Evolutionary conservation across 169 alveolate species (phyloP), one percentile per base, ranked within the genome.

Genomic region (Babesia divergens): DNA sequence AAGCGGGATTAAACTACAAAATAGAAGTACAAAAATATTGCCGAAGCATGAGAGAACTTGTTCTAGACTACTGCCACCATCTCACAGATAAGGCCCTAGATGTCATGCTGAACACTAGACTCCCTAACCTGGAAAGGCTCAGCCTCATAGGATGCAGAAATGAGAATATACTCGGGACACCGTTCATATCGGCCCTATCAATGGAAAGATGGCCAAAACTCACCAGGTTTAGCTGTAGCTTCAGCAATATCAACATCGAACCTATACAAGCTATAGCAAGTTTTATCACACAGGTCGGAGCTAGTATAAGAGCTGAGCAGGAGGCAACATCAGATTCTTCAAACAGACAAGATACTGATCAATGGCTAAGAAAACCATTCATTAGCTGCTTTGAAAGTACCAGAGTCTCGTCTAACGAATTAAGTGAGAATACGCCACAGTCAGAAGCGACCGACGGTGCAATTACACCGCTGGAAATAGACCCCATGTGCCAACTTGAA

Each of bases 71-170:
- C 75, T 90, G 96, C 84, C 84, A 89, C 69, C 90, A 89, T 38
- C 53, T 92, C 43, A 90, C 95, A 5, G 95, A 92, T 59, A 89
- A 90, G 62, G 93, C 92, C 2, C 85, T 92, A 37, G 93, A 89
- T 43, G 91, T 92, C 20, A 66, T 92, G 90, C 92, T 91, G 18
- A 86, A 91, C 37, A 89, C 95, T 2, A 82, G 89, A 32, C 77
- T 92, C 47, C 96, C 96, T 13, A 69, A 82, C 35, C 84, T 92
- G 29, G 91, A 89, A 56, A 85, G 82, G 42, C 83, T 92, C 37
- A 86, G 94, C 59, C 65, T 92, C 34, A 84, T 89, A 34, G 89
- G 96, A 65, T 92, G 91, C 43, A 60, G 96, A 22, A 89, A 89
- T 56, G 86, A 91, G 71, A 80, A 89, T 43, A 28, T 92, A 22